Evolutionary conservation across 2,329 filamentous ascomycete genomes (phyloP), one percentile per base, ranked within the genome.

Genomic region (Colletotrichum navitas): DNA sequence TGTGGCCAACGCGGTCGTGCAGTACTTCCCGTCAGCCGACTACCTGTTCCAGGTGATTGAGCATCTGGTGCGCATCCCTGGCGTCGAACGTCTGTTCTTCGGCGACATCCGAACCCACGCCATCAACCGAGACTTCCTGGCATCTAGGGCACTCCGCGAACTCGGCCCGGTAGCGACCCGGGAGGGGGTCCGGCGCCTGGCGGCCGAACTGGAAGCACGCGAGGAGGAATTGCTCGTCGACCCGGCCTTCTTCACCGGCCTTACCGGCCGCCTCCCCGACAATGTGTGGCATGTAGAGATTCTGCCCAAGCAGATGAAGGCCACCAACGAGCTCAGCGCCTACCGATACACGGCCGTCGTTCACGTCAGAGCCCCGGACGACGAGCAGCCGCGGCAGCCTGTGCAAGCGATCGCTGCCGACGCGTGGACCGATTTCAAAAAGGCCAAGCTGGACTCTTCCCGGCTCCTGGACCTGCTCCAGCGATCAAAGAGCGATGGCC

Each of bases 291-390:
- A 79, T 34, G 77, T 79, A 3, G 78, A 79, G 59, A 76, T 80
- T 16, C 14, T 79, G 0, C 78, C 78, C 3, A 80, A 80, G 68
- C 64, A n/a, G 10, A 78, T 80, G 76, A 29, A 56, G 16, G 77
- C 78, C 0, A 77, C 75, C 12, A 80, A 79, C 41, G 78, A 80
- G 43, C 73, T 80, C 14, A 78, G 76, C 64, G 72, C 59, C 6
- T 80, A 78, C 43, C 76, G 78, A 1, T 80, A 78, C 47, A 74
- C 75, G 0, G 78, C 76, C 11, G 75, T 79, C 1, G 45, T 80
- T 0, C 74, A 79, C 61, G 29, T 68, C 6, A 72, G 68, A 1
- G 29, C 10, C 16, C 2, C 29, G 4, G 5, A 54, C 5, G 24
- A 60, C 0, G 26, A 32, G 2, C 12, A 55, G 55, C 10, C 3